Percentiles rank a stretch among this genome's conserved stretches.
Evolutionary conservation across 2,329 filamentous ascomycete genomes (phyloP).

Genomic region (Penicillium sp.): DNA sequence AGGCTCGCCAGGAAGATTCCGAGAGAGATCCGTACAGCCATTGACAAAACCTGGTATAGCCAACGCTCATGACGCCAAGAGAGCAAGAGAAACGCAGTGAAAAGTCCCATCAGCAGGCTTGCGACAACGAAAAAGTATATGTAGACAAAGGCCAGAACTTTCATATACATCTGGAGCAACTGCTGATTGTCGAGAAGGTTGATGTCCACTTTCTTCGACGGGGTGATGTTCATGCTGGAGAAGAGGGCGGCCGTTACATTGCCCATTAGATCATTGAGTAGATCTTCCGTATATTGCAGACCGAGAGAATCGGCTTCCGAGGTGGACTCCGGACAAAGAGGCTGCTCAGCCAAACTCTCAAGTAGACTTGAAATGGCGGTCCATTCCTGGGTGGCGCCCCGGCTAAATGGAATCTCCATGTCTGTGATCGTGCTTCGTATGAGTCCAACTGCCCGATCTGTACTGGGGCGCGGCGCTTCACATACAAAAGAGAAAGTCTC

Average conservation of each 20-base stretch:
- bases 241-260: slow-evolving; percentile 47
- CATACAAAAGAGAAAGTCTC: slow-evolving; percentile 46
- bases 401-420: slow-evolving; percentile 46
- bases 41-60: slow-evolving; percentile 30
- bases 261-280: slow-evolving; percentile 40
- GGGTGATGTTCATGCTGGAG: slow-evolving; percentile 45
- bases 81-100: slow-evolving; percentile 38
- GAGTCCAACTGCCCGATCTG: slow-evolving; percentile 33
- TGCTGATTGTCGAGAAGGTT: slow-evolving; percentile 33
- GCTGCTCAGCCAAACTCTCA: slow-evolving; percentile 32
- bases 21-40: slow-evolving; percentile 33
- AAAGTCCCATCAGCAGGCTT: slow-evolving; percentile 40
- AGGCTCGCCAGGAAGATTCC: slow-evolving; percentile 34
- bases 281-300: slow-evolving; percentile 31
- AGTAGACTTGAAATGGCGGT: slow-evolving; percentile 38
- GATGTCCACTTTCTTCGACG: slow-evolving; percentile 32
- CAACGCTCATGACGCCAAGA: slow-evolving; percentile 30
- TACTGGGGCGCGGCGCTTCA: slow-evolving; percentile 37
- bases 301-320: slow-evolving; percentile 6
- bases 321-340: slow-evolving; percentile 34
- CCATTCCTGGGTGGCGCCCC: slow-evolving; percentile 37
- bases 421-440: slow-evolving; percentile 43
- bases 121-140: slow-evolving; percentile 46
- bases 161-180: slow-evolving; percentile 42
- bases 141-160: slow-evolving; percentile 44